These are phyloP conservation scores for Pseudocercospora vitis DNA, from an alignment of 2,329 filamentous ascomycete species.

Conservation along the genomic window DNA sequence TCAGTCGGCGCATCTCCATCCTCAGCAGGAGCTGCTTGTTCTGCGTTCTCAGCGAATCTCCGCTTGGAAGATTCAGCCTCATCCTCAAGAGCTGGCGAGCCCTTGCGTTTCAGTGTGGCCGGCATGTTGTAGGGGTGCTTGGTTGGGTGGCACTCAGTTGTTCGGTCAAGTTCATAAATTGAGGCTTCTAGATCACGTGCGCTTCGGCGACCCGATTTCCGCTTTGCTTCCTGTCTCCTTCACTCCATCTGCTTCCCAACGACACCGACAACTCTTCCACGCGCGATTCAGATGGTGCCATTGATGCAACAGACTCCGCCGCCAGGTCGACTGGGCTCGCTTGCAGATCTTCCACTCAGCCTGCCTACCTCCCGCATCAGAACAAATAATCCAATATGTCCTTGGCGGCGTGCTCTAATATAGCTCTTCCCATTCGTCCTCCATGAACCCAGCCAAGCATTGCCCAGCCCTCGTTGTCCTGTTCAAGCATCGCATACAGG, in stretches of 20 bases:
- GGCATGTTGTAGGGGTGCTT: slow-evolving; percentile 24
- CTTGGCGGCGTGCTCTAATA: slow-evolving; percentile 17
- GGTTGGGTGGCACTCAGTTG: no score
- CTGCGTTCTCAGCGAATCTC: slow-evolving; percentile 34
- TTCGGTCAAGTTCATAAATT: background rate
- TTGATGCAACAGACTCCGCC: background rate
- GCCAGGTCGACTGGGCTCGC: background rate
- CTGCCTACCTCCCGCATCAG: slow-evolving; percentile 1
- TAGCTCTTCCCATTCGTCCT: slow-evolving; percentile 1
- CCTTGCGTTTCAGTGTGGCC: slow-evolving; percentile 39
- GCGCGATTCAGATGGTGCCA: background rate
- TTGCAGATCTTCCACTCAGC: background rate
- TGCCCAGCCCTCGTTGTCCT: slow-evolving; percentile 12
- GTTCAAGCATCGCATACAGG: slow-evolving; percentile 9
- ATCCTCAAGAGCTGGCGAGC: slow-evolving; percentile 36
- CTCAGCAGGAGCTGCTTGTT: slow-evolving; percentile 19
- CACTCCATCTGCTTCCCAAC: background rate
- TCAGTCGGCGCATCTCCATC: slow-evolving; percentile 12
- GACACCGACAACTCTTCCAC: background rate
- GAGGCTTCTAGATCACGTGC: background rate
- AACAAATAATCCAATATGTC: background rate
- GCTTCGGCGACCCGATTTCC: background rate
- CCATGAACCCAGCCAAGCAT: slow-evolving; percentile 11
- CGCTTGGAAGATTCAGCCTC: slow-evolving; percentile 39
- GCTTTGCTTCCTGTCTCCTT: background rate